Evolutionary conservation across 148 eudicot species (phyloP), one percentile per base, ranked within the genome.

Genomic region (Camellia lanceoleosa): DNA sequence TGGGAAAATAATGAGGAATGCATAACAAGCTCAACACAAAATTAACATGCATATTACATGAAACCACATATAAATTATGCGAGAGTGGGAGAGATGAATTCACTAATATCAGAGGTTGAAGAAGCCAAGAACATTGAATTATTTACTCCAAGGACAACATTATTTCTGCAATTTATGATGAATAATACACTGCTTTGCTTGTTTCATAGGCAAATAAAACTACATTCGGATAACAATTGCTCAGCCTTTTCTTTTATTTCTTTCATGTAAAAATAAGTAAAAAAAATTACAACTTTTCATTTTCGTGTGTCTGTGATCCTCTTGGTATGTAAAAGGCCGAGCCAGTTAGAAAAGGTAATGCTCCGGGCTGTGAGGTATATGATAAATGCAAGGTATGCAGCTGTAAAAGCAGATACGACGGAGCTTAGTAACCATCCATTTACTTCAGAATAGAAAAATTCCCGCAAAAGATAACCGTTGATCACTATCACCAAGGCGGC

Each of bases 391-490:
- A 80, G 85, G 66, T 91, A 91, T 44, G 84, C 91, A 67, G 82
- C 82, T 47, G 91, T 84, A 5, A 87, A 81, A 15, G 60, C 67
- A 5, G 59, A 68, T 18, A 91, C 79, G 10, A 78, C 70, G 64
- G 65, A 61, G 46, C 76, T 71, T 68, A 87, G 55, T 74, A 85
- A 7, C 56, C 55, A 78, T 16, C 94, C 92, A 0, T 65, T 80
- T 59, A 82, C 90, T 80, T 89, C 90, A 23, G 82, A 66, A 10
- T 84, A 72, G 81, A 87, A 83, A 69, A 87, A 91, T 13, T 91
- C 89, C 56, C 86, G 51, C 81, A 91, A 47, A 38, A 91, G 90
- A 83, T 91, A 91, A 11, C 94, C 94, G 43, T 91, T 91, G 79
- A 91, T 91, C 64, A 80, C 83, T 12, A 89, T 91, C 75, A 91